A percentile compares a stretch with the other conserved stretches of the same genome.
These are phyloP conservation scores for Pulicaria dysenterica DNA, from an alignment of 129 eudicot genomes.

Conservation along the genomic window DNA sequence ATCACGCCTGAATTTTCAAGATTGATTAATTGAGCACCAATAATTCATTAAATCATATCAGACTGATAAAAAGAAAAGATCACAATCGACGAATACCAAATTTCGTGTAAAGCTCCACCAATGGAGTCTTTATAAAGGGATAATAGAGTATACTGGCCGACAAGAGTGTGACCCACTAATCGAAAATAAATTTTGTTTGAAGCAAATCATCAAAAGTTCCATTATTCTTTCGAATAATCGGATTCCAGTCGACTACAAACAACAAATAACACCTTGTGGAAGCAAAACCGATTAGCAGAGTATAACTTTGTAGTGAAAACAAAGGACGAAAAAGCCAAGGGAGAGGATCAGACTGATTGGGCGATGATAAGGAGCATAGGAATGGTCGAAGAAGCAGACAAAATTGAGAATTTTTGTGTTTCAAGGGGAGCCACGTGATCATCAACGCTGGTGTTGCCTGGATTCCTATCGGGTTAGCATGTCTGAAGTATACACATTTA, in stretches of 20 bases:
- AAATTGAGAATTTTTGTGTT: conserved; percentile 26
- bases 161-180: conserved; percentile 36
- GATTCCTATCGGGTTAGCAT: too few species aligned
- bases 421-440: conserved; percentile 9
- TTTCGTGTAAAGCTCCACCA: conserved; percentile 2
- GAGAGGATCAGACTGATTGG: conserved; percentile 6
- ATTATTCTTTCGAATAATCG: conserved; percentile 20
- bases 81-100: not conserved
- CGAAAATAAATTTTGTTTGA: conserved; percentile 22
- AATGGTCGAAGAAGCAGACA: conserved; percentile 24
- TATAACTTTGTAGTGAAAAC: not conserved
- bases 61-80: not conserved
- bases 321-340: not conserved
- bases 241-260: not conserved
- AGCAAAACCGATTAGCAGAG: not conserved
- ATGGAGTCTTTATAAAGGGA: conserved; percentile 28
- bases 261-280: not conserved
- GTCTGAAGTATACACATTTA: too few species aligned
- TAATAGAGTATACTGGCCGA: conserved; percentile 23
- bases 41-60: not conserved
- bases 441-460: too few species aligned
- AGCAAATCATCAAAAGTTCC: not conserved
- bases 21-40: not conserved
- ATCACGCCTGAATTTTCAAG: too few species aligned
- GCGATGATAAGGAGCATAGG: conserved; percentile 15